Evolutionary conservation across 352 stramenopile genomes (phyloP).

Genomic region (Phytophthora sp.): DNA sequence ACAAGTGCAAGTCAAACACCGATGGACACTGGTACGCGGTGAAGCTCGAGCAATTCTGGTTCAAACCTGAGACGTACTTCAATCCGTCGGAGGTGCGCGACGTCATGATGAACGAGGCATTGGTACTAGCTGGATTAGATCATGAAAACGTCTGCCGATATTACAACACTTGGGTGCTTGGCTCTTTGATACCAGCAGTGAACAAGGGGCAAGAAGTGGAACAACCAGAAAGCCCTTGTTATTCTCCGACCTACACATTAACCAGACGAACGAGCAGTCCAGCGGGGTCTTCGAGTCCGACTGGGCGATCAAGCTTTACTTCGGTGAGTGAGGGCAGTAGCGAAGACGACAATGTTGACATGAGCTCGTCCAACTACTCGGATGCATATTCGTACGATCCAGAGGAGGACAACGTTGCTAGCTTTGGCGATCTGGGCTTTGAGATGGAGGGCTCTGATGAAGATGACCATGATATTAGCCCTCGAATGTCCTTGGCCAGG

Average conservation of each 20-base stretch:
- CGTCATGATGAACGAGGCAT: slow-evolving; percentile 94
- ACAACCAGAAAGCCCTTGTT: slow-evolving; percentile 26
- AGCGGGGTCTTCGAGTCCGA: slow-evolving; percentile 15
- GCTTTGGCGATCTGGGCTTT: slow-evolving; percentile 65
- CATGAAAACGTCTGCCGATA: slow-evolving; percentile 97
- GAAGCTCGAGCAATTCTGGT: slow-evolving; percentile 85
- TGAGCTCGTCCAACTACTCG: slow-evolving; percentile 29
- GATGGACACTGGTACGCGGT: slow-evolving; percentile 80
- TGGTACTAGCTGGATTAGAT: slow-evolving; percentile 90
- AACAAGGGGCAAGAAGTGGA: slow-evolving; percentile 28
- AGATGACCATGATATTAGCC: slow-evolving; percentile 19
- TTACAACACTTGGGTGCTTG: slow-evolving; percentile 84
- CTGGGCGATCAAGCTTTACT: slow-evolving; percentile 10
- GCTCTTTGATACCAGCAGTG: slow-evolving; percentile 68
- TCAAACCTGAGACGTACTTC: slow-evolving; percentile 85
- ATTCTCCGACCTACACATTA: slow-evolving; percentile 19
- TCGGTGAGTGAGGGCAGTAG: slow-evolving; percentile 13
- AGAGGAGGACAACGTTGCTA: slow-evolving; percentile 31
- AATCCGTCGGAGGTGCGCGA: slow-evolving; percentile 82
- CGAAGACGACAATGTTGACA: slow-evolving; percentile 33
- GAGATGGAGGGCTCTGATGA: slow-evolving; percentile 43
- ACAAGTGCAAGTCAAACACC: slow-evolving; percentile 75
- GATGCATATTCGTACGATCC: slow-evolving; percentile 28
- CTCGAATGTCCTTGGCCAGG: slow-evolving; percentile 17
- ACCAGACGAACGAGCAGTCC: slow-evolving; percentile 29